phyloP scores from a whole-genome alignment of 768 basidiomycete genomes.

The Psilocybe cubensis region DNA sequence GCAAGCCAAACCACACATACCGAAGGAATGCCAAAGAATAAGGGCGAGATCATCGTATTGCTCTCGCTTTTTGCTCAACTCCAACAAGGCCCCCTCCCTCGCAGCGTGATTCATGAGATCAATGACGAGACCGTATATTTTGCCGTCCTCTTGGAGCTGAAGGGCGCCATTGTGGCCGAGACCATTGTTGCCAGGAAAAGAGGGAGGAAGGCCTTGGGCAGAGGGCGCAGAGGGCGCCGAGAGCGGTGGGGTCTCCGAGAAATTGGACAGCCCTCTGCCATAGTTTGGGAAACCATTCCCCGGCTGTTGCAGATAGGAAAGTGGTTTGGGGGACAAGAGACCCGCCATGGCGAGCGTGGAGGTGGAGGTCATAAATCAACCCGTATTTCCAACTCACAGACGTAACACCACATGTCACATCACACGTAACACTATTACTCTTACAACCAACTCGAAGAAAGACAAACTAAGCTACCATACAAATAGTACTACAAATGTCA shows the following conservation, averaged over 20 bases:
- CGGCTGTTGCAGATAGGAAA: constrained; percentile 69
- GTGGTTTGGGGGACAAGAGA: constrained; percentile 63
- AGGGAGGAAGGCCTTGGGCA: constrained; percentile 19
- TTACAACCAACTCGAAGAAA: not conserved
- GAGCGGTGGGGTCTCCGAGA: constrained; percentile 68
- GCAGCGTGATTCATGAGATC: constrained; percentile 81
- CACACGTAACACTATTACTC: constrained; percentile 7
- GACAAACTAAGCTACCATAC: not conserved
- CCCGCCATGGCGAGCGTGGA: constrained; percentile 54
- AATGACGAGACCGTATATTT: constrained; percentile 91
- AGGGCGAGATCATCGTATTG: constrained; percentile 98
- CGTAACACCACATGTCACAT: constrained; percentile 8
- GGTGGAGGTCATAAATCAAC: constrained; percentile 11
- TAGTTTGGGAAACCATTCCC: constrained; percentile 61
- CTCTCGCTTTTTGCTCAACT: constrained; percentile 98
- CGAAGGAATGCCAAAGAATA: constrained; percentile 98
- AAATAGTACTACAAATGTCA: constrained; percentile 5
- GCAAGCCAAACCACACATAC: constrained; percentile 41
- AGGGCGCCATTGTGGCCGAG: constrained; percentile 24
- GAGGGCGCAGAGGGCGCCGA: constrained; percentile 39
- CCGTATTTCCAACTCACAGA: constrained; percentile 1
- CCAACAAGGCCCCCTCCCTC: constrained; percentile 90
- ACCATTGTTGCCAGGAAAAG: constrained; percentile 20
- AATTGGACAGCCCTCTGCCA: constrained; percentile 53
- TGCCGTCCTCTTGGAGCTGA: constrained; percentile 61